Evolutionary conservation across 495 filamentous ascomycete species (phyloP), one percentile per base, ranked within the genome.

Genomic region (Tuber calosporum): DNA sequence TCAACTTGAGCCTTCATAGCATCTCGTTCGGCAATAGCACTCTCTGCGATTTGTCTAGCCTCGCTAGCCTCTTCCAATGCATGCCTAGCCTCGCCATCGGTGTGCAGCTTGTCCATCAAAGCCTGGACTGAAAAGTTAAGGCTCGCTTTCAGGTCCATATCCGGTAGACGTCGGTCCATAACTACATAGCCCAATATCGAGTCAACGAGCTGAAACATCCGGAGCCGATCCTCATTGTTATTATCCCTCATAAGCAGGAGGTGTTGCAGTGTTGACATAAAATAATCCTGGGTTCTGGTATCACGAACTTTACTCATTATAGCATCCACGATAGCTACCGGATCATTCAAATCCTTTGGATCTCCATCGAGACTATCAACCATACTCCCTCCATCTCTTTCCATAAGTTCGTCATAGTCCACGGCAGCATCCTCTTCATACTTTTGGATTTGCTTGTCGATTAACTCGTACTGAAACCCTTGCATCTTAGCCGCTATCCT

Each of bases 181-280:
- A 94, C 95, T 73, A 99, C 95, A 82, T 99, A 98, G 84, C 92
- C 96, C 74, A 99, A 89, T 92, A 99, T 99, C 13, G 92, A 89
- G 82, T 99, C 95, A 13, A 98, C 94, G 15, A 99, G 88, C 85
- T 99, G 95, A 84, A 98, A 99, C 93, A 97, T 96, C 41, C 93
- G 89, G 42, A 97, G 83, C 45, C 93, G 87, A 82, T 99, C 95
- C 82, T 99, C 95, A 48, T 91, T 90, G 68, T 94, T 92, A 76
- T 95, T 97, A 79, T 97, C 93, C 69, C 93, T 88, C 78, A 98
- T 97, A 43, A 99, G 85, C 66, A 99, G 87, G 81, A 99, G 88
- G 84, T 99, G 95, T 82, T 99, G 95, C 83, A 99, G 87, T 17
- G 94, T 92, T 45, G 94, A 97, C 40, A 96, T 86, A 83, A 99